Percentiles rank a stretch among this genome's conserved stretches.
These are phyloP conservation scores for Colletotrichum karsti DNA, from an alignment of 2,329 filamentous ascomycete species.

Conservation along the genomic window DNA sequence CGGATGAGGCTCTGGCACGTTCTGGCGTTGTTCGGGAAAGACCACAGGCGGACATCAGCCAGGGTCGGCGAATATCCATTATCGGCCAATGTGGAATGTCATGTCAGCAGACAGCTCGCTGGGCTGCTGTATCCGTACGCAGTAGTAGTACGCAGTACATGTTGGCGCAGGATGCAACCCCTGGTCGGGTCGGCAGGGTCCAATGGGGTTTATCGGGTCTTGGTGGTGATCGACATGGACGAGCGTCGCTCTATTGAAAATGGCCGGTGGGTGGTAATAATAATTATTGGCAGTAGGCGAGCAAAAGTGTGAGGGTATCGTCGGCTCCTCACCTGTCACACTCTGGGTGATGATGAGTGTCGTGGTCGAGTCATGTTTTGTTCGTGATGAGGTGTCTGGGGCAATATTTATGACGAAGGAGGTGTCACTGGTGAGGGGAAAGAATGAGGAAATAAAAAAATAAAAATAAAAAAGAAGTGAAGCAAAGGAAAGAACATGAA, in stretches of 20 bases:
- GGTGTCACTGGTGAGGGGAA: not conserved
- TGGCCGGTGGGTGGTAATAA: not conserved
- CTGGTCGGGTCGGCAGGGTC: constrained; percentile 12
- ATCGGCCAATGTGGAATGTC: not conserved
- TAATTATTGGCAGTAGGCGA: not conserved
- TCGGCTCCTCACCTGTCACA: constrained; percentile 1
- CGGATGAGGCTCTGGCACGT: constrained; percentile 10
- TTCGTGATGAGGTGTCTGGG: constrained; percentile 1
- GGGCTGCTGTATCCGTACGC: too few species aligned
- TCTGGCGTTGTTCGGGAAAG: not conserved
- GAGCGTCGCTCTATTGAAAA: not conserved
- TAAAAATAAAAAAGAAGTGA: not conserved
- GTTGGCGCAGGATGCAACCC: constrained; percentile 1
- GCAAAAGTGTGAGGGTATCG: constrained; percentile 21
- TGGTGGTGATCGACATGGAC: not conserved
- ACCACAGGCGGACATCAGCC: not conserved
- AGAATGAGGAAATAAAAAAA: too few species aligned
- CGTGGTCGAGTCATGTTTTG: not conserved
- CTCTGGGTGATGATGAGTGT: not conserved
- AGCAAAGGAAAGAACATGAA: not conserved
- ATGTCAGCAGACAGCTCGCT: too few species aligned
- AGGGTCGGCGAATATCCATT: not conserved
- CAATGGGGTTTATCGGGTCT: constrained; percentile 4
- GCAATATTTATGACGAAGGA: not conserved
- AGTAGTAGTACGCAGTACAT: not conserved